Percentiles rank a stretch among this genome's conserved stretches.
Conservation (phyloP, 2,329 filamentous ascomycete species). For the Chaetomiaceae sp. region DNA sequence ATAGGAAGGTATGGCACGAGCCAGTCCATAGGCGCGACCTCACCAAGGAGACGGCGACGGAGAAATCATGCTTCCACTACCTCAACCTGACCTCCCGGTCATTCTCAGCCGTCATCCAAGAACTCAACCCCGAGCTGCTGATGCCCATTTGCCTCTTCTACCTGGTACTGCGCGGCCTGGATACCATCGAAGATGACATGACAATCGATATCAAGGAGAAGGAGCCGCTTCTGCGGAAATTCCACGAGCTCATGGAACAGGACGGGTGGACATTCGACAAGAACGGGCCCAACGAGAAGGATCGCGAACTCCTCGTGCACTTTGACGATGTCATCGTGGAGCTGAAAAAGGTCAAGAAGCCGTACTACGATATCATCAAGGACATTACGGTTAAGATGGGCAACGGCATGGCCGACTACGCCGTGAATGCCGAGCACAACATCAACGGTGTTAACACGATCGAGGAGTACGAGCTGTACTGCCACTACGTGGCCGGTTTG, state of each 20-base stretch:
- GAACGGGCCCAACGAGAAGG: constrained; percentile 89
- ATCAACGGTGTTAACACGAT: constrained; percentile 75
- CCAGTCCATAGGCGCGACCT: constrained; percentile 81
- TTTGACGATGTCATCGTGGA: constrained; percentile 84
- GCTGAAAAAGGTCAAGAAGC: constrained; percentile 80
- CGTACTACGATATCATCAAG: constrained; percentile 80
- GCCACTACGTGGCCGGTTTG: constrained; percentile 97
- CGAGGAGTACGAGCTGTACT: constrained; percentile 92
- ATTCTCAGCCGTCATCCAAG: constrained; percentile 89
- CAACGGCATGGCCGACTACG: constrained; percentile 97
- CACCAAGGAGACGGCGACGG: constrained; percentile 66
- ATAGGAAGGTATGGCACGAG: constrained; percentile 94
- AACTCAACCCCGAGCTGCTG: constrained; percentile 90
- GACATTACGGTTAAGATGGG: constrained; percentile 95
- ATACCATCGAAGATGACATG: constrained; percentile 99
- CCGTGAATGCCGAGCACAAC: constrained; percentile 75
- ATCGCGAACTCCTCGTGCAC: constrained; percentile 84
- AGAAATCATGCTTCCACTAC: constrained; percentile 80
- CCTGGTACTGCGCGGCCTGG: constrained; percentile 81
- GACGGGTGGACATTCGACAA: constrained; percentile 89
- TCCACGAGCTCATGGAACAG: constrained; percentile 70
- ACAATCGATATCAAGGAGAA: constrained; percentile 78
- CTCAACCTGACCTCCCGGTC: constrained; percentile 87
- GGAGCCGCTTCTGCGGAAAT: constrained; percentile 78
- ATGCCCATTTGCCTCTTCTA: constrained; percentile 91